Conservation (phyloP, 192 early-diverging fungal genomes). For the Mortierella hygrophila region DNA sequence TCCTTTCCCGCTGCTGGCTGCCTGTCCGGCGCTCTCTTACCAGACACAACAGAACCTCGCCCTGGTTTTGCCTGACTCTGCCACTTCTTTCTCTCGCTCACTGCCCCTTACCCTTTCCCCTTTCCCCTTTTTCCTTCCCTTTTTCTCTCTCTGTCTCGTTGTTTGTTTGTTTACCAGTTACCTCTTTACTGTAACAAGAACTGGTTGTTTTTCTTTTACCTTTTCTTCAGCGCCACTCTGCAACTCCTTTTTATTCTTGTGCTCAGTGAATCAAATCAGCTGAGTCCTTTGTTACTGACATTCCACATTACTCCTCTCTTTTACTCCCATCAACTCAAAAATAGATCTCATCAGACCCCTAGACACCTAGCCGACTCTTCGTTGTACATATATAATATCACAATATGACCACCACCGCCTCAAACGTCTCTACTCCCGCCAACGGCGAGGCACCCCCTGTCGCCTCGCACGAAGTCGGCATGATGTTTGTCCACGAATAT, state of each 20-base stretch:
- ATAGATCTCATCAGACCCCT: constrained; percentile 13
- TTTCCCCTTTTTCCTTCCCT: background rate
- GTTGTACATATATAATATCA: constrained; percentile 33
- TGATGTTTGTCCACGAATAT: constrained; percentile 95
- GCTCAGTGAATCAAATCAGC: background rate
- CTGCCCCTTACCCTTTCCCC: background rate
- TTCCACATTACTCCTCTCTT: constrained; percentile 3
- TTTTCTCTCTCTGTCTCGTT: background rate
- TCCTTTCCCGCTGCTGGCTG: background rate
- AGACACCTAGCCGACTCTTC: background rate
- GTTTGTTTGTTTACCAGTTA: background rate
- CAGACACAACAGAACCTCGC: background rate
- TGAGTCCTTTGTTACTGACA: constrained; percentile 15
- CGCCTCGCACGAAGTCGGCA: constrained; percentile 81
- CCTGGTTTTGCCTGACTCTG: background rate
- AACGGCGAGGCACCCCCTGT: constrained; percentile 42
- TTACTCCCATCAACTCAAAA: background rate
- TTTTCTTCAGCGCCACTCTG: background rate
- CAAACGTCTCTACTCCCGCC: constrained; percentile 35
- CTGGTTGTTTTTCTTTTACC: background rate
- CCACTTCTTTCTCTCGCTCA: background rate
- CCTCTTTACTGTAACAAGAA: background rate
- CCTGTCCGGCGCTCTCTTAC: background rate
- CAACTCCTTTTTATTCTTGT: background rate
- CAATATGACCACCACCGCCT: constrained; percentile 45